These are phyloP conservation scores for Gymnopilus junonius DNA, from an alignment of 768 basidiomycete species.

Conservation along the genomic window DNA sequence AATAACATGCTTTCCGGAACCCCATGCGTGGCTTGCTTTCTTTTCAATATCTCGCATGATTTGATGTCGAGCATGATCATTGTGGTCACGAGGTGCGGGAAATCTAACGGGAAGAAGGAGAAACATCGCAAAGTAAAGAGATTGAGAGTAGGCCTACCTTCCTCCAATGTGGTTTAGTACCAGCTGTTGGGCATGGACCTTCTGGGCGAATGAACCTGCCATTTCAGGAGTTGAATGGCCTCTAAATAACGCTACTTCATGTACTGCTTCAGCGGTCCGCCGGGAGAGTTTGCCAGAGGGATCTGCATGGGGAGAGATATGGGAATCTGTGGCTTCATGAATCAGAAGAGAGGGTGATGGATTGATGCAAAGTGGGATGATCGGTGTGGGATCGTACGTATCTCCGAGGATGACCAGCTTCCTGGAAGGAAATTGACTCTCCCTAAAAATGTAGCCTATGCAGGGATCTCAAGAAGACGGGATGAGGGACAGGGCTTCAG, in stretches of 20 bases:
- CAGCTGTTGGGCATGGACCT: conserved; percentile 59
- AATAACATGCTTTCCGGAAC: conserved; percentile 41
- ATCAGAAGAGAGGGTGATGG: conserved; percentile 68
- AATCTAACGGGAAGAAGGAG: conserved; percentile 43
- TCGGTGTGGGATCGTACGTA: conserved; percentile 64
- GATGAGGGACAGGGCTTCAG: not conserved
- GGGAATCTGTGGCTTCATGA: conserved; percentile 86
- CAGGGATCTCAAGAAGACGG: conserved; percentile 61
- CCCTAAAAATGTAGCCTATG: conserved; percentile 77
- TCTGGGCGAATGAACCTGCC: conserved; percentile 77
- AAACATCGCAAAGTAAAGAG: not conserved
- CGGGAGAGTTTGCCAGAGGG: conserved; percentile 40
- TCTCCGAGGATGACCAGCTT: conserved; percentile 82
- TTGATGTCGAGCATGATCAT: conserved; percentile 40
- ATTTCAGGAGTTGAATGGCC: conserved; percentile 83
- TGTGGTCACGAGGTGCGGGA: conserved; percentile 47
- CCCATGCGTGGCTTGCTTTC: conserved; percentile 68
- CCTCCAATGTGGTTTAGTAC: conserved; percentile 81
- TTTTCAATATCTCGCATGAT: conserved; percentile 64
- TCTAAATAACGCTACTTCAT: conserved; percentile 56
- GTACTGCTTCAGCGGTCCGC: conserved; percentile 44
- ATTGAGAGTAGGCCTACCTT: conserved; percentile 47
- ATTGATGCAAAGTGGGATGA: conserved; percentile 57
- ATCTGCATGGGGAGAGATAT: conserved; percentile 62
- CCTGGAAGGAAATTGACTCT: conserved; percentile 50